Conservation (phyloP, 148 eudicot genomes). For the Spergularia bocconei region DNA sequence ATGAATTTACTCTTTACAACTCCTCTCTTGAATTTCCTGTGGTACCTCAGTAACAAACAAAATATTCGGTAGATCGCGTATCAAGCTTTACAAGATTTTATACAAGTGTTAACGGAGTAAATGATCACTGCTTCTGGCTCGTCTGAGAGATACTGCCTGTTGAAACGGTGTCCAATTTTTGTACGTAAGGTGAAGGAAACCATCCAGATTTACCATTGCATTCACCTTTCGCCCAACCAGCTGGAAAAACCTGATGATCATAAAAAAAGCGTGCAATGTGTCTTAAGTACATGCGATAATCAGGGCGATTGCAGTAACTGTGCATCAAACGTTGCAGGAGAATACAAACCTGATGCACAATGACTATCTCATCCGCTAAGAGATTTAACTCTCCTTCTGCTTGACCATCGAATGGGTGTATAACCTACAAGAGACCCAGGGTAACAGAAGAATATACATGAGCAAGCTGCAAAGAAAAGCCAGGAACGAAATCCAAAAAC, state of each 20-base stretch:
- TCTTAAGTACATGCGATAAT: background rate
- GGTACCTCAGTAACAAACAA: slow-evolving; percentile 4
- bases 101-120: background rate
- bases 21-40: background rate
- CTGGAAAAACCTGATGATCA: slow-evolving; percentile 51
- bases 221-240: slow-evolving; percentile 91
- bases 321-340: slow-evolving; percentile 8
- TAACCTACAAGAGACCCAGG: slow-evolving; percentile 37
- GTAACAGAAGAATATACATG: background rate
- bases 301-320: background rate
- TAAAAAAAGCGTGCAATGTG: background rate
- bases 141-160: slow-evolving; percentile 14
- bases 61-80: background rate
- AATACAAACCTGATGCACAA: slow-evolving; percentile 55
- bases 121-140: slow-evolving; percentile 3
- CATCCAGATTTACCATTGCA: slow-evolving; percentile 65
- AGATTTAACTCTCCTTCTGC: slow-evolving; percentile 72
- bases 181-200: slow-evolving; percentile 80
- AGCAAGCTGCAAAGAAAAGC: background rate
- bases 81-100: slow-evolving; percentile 16
- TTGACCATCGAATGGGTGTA: slow-evolving; percentile 78
- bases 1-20: background rate
- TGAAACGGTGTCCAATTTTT: slow-evolving; percentile 37
- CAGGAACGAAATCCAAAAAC: too few species aligned
- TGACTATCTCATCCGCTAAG: slow-evolving; percentile 50